These are phyloP conservation scores for Castanea crenata DNA, from an alignment of 306 rosid species.

Conservation along the genomic window DNA sequence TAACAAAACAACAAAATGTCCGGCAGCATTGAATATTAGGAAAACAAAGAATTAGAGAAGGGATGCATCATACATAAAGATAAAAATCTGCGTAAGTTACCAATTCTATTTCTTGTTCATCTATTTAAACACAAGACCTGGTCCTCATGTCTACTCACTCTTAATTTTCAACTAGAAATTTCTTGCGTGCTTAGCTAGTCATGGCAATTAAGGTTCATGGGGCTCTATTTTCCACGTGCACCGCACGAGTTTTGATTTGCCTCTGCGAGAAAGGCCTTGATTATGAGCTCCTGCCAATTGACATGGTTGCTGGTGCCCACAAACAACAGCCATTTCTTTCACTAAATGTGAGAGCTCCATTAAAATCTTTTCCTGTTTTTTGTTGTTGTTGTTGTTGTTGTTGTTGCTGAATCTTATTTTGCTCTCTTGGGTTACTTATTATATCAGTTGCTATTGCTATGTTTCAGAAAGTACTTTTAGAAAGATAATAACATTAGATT, in stretches of 20 bases:
- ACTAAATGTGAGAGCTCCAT: conserved; percentile 11
- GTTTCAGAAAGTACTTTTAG: background rate
- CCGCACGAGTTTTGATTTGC: conserved; percentile 24
- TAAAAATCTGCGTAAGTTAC: background rate
- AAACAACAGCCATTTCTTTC: conserved; percentile 12
- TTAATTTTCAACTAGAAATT: background rate
- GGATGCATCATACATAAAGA: background rate
- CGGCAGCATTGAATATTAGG: background rate
- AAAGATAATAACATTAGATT: background rate
- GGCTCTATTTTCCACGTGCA: conserved; percentile 9
- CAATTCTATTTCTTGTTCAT: background rate
- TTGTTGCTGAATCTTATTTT: background rate
- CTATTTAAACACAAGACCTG: conserved; percentile 1
- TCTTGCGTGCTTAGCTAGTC: background rate
- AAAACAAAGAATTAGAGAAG: background rate
- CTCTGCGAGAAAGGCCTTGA: conserved; percentile 24
- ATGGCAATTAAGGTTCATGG: conserved; percentile 23
- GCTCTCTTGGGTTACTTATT: background rate
- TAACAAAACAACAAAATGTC: background rate
- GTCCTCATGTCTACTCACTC: background rate
- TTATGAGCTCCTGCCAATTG: conserved; percentile 1
- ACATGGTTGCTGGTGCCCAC: conserved; percentile 1
- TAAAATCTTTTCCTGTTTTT: background rate
- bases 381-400: too few relatives aligned
- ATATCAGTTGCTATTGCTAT: background rate